Evolutionary conservation across 768 basidiomycete species (phyloP), one percentile per base, ranked within the genome.

Genomic region (Tylopilus rubrobrunneus): DNA sequence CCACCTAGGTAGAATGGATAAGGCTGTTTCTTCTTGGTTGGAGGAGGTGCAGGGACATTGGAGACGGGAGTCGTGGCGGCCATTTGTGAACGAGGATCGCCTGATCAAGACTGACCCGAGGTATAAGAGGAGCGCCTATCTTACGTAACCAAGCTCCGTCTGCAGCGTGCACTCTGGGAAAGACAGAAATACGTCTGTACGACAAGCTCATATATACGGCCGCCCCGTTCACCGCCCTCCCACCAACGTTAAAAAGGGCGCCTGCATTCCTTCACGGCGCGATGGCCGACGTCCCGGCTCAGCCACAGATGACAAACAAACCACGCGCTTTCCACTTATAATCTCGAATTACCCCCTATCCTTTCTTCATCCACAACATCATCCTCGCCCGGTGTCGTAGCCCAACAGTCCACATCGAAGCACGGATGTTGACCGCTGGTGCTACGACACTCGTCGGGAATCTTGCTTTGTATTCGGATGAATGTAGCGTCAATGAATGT

Each of bases 1-100:
- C 89, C 90, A 67, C 90, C 90, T 8, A 92, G 78, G 80, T 87
- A 92, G 74, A 91, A 90, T 11, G 90, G 90, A 70, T 92, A 88
- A 15, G 88, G 88, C 69, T 83, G 70, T 74, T 89, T 89, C 68
- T 75, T 76, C 56, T 62, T 61, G 27, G 39, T 43, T 31, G 52
- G 49, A 7, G 48, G n/a, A n/a, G 58, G 49, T 21, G 48, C 29
- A 1, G 60, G 37, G 40, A 48, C 64, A 59, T 61, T 53, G 39
- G 49, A 7, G 52, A 47, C 42, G 27, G 56, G 46, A 15, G 54
- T 7, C 44, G 62, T 49, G 40, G 57, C 40, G 40, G 61, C 21
- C 66, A 65, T 67, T 37, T 9, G 54, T 52, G 52, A 44, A 47
- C 37, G 29, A 25, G 36, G 44, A 33, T 46, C 47, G 34, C 39